phyloP scores from a whole-genome alignment of 2,329 filamentous ascomycete species.

The Coccinonectria pachysandricola region DNA sequence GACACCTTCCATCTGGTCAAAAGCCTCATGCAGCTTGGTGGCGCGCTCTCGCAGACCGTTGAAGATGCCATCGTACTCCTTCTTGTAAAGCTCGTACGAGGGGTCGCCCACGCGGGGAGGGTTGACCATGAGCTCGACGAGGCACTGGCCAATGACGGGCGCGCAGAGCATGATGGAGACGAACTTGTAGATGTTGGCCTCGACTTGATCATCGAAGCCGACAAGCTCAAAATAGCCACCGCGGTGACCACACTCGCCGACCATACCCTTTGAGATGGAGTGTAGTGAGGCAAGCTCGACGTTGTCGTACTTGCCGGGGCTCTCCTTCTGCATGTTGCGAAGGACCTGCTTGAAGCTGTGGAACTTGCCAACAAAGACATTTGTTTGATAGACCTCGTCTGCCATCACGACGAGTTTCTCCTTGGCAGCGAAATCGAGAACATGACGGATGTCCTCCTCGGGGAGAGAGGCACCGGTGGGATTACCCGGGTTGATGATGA shows the following conservation, averaged over 20 bases:
- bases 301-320: constrained; percentile 66
- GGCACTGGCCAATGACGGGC: constrained; percentile 89
- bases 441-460: constrained; percentile 66
- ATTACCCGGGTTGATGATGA: constrained; percentile 97
- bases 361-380: constrained; percentile 91
- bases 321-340: constrained; percentile 65
- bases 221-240: constrained; percentile 96
- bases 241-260: constrained; percentile 94
- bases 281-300: constrained; percentile 89
- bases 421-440: constrained; percentile 79
- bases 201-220: constrained; percentile 76
- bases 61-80: constrained; percentile 79
- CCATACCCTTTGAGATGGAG: constrained; percentile 95
- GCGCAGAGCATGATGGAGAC: constrained; percentile 95
- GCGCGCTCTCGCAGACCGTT: constrained; percentile 70
- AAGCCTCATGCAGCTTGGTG: constrained; percentile 77
- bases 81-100: constrained; percentile 70
- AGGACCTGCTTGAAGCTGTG: constrained; percentile 90
- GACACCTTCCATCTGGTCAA: constrained; percentile 91
- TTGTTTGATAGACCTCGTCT: constrained; percentile 98
- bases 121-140: constrained; percentile 97
- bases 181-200: constrained; percentile 96
- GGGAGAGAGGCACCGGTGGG: constrained; percentile 83
- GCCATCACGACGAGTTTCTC: constrained; percentile 84
- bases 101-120: constrained; percentile 76